Evolutionary conservation across 2,329 filamentous ascomycete genomes (phyloP), one percentile per base, ranked within the genome.

Genomic region (Colletotrichum melonis): DNA sequence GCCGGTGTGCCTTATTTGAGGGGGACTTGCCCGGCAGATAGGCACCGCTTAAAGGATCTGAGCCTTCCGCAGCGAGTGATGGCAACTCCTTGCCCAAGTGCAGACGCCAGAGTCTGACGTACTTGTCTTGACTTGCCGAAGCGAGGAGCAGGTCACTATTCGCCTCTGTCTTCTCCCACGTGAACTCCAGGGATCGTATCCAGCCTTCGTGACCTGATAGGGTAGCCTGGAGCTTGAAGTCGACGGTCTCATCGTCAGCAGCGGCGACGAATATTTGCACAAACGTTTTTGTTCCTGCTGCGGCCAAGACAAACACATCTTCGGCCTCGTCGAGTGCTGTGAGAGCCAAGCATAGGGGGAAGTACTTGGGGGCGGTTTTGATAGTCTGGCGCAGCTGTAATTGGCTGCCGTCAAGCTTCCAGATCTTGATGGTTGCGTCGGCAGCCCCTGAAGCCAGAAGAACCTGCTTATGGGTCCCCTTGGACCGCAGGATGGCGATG

Each of bases 51-150:
- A 85, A 84, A 60, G 90, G 88, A 73, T 93, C 91, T 12, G 86
- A 84, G 5, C 89, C 86, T 28, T 83, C 84, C 1, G 88, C 86
- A 52, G 88, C 88, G 63, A 88, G 85, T 0, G 87, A 84, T 1
- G 92, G 91, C 1, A 93, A 83, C 42, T 92, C 90, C 72, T 89
- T 88, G 42, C 94, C 94, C 74, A 89, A 86, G 75, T 94, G 93
- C 46, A 99, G 85, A 71, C 95, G 91, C 97, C 97, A 99, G 46
- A 99, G 89, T 54, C 97, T 93, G 72, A 98, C 92, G 79, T 98
- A 99, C 84, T 97, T 98, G 83, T 99, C 97, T 82, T 99, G 97
- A 80, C 96, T 98, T 26, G 95, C 95, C 12, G 96, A 98, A 0
- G 96, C 95, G 24, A 99, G 88, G 26, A 98, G 84, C 4, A 97